Evolutionary conservation across 2,329 filamentous ascomycete species (phyloP).

Genomic region (Colletotrichum aenigma): DNA sequence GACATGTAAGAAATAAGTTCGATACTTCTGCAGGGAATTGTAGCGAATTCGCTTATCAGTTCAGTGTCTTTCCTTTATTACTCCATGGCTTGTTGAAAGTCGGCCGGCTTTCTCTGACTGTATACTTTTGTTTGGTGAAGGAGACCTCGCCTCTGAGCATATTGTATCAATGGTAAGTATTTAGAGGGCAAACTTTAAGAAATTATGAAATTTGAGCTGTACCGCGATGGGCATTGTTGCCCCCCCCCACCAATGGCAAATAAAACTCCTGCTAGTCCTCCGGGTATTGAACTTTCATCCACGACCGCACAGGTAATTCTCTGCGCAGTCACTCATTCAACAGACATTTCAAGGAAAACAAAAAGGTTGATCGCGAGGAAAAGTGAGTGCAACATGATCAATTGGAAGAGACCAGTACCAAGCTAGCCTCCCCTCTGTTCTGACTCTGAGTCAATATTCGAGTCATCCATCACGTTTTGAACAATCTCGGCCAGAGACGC

Average conservation of each 20-base stretch:
- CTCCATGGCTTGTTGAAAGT: background rate
- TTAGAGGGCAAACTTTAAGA: too few relatives aligned
- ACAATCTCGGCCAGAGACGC: background rate
- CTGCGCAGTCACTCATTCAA: accelerated
- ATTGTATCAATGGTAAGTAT: too few relatives aligned
- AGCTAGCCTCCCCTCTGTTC: accelerated
- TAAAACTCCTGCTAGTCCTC: background rate
- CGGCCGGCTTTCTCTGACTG: accelerated
- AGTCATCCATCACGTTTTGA: too few relatives aligned
- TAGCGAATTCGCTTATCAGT: accelerated
- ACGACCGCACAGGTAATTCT: background rate
- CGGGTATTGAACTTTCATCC: background rate
- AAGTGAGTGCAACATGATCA: background rate
- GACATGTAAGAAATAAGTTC: too few relatives aligned
- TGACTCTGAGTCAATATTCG: accelerated
- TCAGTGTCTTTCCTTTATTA: background rate
- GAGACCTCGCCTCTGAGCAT: background rate
- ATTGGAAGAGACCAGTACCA: accelerated
- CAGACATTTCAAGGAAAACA: accelerated
- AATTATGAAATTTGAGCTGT: accelerated
- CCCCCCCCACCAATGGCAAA: background rate
- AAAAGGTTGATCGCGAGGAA: accelerated
- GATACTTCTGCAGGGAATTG: too few relatives aligned
- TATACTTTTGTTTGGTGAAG: background rate
- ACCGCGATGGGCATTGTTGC: background rate